These are phyloP conservation scores for Akanthomyces lecanii DNA, from an alignment of 2,329 filamentous ascomycete genomes.

Conservation along the genomic window DNA sequence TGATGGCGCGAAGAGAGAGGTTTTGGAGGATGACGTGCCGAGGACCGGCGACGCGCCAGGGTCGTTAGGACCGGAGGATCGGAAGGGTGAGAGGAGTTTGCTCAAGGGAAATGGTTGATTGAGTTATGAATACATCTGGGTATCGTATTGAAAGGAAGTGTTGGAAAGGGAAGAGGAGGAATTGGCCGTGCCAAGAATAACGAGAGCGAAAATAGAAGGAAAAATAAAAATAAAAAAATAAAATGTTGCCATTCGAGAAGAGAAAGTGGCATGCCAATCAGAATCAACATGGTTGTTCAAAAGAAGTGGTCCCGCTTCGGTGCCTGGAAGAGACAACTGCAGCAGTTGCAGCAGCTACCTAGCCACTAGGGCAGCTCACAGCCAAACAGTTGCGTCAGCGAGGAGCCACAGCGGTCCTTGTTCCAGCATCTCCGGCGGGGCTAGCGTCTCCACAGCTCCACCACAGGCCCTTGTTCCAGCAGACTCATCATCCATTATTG, in stretches of 20 bases:
- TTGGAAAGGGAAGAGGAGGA: neutral
- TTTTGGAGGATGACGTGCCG: conserved; percentile 1
- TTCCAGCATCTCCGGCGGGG: no score
- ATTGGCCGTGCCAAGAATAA: neutral
- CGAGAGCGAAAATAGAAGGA: neutral
- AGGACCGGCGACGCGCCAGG: conserved; percentile 1
- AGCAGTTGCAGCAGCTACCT: no score
- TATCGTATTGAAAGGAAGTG: neutral
- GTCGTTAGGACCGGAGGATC: neutral
- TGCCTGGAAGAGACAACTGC: neutral
- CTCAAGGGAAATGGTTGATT: neutral
- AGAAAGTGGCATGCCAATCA: neutral
- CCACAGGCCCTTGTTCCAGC: neutral
- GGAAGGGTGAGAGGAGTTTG: neutral
- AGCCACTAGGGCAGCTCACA: no score
- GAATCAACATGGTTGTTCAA: neutral
- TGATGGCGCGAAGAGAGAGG: conserved; percentile 1
- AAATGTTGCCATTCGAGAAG: neutral
- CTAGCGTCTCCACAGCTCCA: neutral
- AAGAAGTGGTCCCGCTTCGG: neutral
- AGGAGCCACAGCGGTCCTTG: no score
- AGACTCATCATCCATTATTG: neutral
- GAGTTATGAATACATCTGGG: no score
- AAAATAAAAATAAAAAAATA: neutral
- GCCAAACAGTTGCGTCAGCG: neutral